Percentiles rank a stretch among this genome's conserved stretches.
phyloP scores from a whole-genome alignment of 495 filamentous ascomycete species.

The Penicillium angulare region DNA sequence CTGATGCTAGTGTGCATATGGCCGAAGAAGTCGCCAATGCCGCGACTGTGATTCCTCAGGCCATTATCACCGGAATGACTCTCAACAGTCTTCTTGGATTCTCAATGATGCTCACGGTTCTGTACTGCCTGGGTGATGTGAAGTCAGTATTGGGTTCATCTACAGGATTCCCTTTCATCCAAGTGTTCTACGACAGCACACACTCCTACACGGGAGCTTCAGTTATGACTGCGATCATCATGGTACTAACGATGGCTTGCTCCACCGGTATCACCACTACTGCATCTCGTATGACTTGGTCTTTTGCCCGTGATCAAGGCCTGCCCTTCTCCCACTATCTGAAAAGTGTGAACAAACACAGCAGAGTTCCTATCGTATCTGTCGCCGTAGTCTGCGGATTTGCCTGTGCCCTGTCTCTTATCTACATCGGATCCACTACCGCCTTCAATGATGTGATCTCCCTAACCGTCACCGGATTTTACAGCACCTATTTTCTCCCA shows the following conservation, averaged over 20 bases:
- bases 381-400: constrained; percentile 35
- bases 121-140: constrained; percentile 45
- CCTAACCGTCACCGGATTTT: constrained; percentile 39
- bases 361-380: constrained; percentile 34
- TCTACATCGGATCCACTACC: constrained; percentile 48
- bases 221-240: constrained; percentile 31
- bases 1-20: constrained; percentile 36
- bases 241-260: constrained; percentile 33
- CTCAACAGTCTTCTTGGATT: constrained; percentile 47
- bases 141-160: constrained; percentile 31
- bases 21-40: constrained; percentile 49
- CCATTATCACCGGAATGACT: constrained; percentile 41
- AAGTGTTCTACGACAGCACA: constrained; percentile 36
- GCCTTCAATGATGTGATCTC: constrained; percentile 51
- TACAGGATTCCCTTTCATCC: constrained; percentile 49
- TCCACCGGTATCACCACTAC: constrained; percentile 40
- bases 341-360: constrained; percentile 26
- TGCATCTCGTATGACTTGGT: constrained; percentile 53
- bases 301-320: constrained; percentile 51
- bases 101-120: constrained; percentile 37
- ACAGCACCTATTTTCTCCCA: constrained; percentile 43
- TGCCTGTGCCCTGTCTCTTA: constrained; percentile 42
- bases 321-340: constrained; percentile 41
- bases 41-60: constrained; percentile 38
- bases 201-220: constrained; percentile 19